These are phyloP conservation scores for Rhodotorula sphaerocarpa DNA, from an alignment of 768 basidiomycete genomes.

Conservation along the genomic window DNA sequence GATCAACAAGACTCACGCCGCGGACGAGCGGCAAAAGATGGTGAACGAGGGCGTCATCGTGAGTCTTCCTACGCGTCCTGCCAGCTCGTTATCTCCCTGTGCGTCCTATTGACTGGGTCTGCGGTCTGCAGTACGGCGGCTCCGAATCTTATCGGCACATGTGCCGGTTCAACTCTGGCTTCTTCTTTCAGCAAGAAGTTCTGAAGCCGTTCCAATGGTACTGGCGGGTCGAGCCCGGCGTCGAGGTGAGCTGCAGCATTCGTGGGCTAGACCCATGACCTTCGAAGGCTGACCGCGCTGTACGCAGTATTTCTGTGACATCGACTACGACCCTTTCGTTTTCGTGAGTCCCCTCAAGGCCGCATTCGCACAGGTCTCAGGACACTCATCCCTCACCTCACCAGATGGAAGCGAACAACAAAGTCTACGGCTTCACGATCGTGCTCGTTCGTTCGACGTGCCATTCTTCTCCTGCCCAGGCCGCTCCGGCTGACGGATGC, in stretches of 20 bases:
- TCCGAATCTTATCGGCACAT: conserved; percentile 36
- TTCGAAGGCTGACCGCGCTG: no score
- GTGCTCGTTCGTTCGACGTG: conserved; percentile 46
- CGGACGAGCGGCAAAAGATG: conserved; percentile 56
- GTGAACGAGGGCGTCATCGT: conserved; percentile 51
- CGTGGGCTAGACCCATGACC: no score
- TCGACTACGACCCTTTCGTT: conserved; percentile 47
- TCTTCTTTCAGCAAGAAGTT: conserved; percentile 75
- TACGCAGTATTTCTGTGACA: conserved; percentile 60
- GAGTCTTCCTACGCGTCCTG: background rate
- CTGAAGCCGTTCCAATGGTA: conserved; percentile 72
- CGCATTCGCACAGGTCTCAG: background rate
- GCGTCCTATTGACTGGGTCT: background rate
- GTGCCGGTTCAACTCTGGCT: conserved; percentile 48
- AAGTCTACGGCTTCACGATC: conserved; percentile 79
- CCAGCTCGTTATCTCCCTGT: background rate
- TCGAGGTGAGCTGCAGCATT: background rate
- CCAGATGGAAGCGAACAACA: conserved; percentile 70
- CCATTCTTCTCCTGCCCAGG: background rate
- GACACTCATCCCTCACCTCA: conserved; percentile 35
- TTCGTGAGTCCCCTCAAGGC: conserved; percentile 13
- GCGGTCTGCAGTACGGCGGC: conserved; percentile 33
- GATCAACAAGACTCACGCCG: conserved; percentile 67
- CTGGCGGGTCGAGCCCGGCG: conserved; percentile 68
- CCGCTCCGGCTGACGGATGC: background rate